Evolutionary conservation across 2,329 filamentous ascomycete species (phyloP).

Genomic region (Ciborinia camelliae): DNA sequence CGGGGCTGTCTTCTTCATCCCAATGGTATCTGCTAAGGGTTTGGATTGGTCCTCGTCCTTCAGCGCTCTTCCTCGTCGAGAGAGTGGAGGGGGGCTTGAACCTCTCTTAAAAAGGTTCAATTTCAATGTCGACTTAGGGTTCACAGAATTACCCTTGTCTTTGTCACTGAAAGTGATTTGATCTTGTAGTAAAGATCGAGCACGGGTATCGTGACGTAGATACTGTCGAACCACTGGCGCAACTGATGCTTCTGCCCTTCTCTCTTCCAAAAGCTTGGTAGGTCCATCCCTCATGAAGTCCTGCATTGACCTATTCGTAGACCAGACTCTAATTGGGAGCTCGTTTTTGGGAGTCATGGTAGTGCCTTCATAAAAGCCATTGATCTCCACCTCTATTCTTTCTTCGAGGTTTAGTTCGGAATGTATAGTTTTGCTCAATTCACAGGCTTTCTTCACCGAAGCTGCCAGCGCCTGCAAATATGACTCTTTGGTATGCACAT

Average conservation of each 20-base stretch:
- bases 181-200: conserved; percentile 2
- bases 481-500: neutral
- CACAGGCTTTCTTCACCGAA: neutral
- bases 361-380: neutral
- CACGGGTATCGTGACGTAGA: conserved; percentile 9
- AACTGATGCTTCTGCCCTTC: conserved; percentile 17
- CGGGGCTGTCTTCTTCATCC: neutral
- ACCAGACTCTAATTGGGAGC: conserved; percentile 4
- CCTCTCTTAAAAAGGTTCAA: neutral
- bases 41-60: neutral
- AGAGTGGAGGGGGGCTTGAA: neutral
- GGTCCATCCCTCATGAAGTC: conserved; percentile 12
- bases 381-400: conserved; percentile 3
- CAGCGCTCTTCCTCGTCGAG: neutral
- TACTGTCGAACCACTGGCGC: neutral
- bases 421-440: neutral
- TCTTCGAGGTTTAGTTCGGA: neutral
- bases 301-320: conserved; percentile 14
- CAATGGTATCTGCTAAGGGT: too few species aligned
- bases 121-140: neutral
- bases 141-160: neutral
- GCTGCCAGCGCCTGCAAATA: neutral
- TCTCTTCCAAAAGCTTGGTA: conserved; percentile 9
- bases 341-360: neutral
- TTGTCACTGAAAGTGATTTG: neutral